Conservation (phyloP, 2,329 filamentous ascomycete species). For the Hymenoscyphus infarciens region DNA sequence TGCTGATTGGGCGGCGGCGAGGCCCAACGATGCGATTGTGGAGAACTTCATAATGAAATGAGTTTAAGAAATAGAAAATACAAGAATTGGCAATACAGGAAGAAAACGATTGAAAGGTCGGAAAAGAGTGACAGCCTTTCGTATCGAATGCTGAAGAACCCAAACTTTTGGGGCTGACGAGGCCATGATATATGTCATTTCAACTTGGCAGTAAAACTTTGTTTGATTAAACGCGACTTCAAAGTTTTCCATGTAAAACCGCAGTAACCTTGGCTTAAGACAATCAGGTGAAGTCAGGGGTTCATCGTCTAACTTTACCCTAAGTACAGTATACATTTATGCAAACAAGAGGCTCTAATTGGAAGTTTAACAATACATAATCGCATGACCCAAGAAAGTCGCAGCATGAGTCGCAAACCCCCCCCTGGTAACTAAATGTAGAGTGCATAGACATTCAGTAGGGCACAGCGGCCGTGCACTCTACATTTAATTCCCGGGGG, state of each 20-base stretch:
- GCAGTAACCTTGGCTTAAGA: not conserved
- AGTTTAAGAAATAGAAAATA: not conserved
- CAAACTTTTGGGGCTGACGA: not conserved
- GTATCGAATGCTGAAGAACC: not conserved
- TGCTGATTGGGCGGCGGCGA: conserved; percentile 13
- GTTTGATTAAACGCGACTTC: not conserved
- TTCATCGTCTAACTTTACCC: not conserved
- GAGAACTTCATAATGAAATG: conserved; percentile 18
- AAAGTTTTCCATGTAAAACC: not conserved
- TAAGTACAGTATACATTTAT: not conserved
- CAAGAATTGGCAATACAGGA: not conserved
- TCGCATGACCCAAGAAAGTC: no score
- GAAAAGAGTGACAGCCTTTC: conserved; percentile 5
- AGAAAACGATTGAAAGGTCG: not conserved
- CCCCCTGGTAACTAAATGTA: no score
- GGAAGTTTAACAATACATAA: not conserved
- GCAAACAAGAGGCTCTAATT: not conserved
- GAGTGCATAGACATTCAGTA: no score
- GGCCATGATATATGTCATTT: not conserved
- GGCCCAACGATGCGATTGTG: conserved; percentile 10
- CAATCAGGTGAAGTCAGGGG: not conserved
- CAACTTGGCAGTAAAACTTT: not conserved
- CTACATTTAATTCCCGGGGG: no score
- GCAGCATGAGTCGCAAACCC: no score
- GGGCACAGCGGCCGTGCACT: no score